Evolutionary conservation across 225 moss, liverwort and hornwort species (phyloP), one percentile per base, ranked within the genome.

Genomic region (Antitrichia curtipendula): DNA sequence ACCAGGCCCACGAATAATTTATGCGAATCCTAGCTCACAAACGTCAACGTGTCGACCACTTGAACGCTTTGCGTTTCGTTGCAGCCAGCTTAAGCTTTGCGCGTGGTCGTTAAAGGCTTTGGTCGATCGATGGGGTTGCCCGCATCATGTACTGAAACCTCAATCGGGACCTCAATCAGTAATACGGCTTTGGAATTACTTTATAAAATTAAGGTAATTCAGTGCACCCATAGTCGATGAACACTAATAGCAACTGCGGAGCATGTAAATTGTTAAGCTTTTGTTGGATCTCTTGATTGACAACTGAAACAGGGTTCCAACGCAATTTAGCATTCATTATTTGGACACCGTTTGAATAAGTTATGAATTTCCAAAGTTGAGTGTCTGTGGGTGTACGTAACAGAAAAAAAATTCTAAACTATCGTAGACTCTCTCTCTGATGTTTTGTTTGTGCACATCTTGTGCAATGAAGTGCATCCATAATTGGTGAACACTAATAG

Each of bases 41-140:
- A 74, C 54, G 62, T 87, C 75, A 84, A 85, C 84, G 91, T 91
- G 91, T 91, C 87, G 64, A 75, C 47, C 47, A 40, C 77, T 34
- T 14, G 40, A 36, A 36, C 56, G 43, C 53, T 86, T 73, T 53
- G 60, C 91, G 80, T 83, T 73, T 58, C 47, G 61, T n/a, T 53
- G 73, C 65, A 68, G 49, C 22, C 34, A 81, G 63, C 47, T 45
- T 36, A n/a, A n/a, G n/a, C n/a, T n/a, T n/a, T 21, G 8, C 13
- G 49, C 50, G 50, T 10, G 6, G 56, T 78, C 77, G 77, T 78
- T 56, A 13, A 56, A 56, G 27, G 27, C 16, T 38, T 56, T 29
- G 36, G 9, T 63, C 73, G 81, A 61, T 63, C 73, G 81, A 61
- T 63, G 81, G 79, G 58, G 79, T 41, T 80, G 40, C 47, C 9